A percentile compares a stretch with the other conserved stretches of the same genome.
These are phyloP conservation scores for Seiridium cupressi DNA, from an alignment of 2,329 filamentous ascomycete genomes.

Conservation along the genomic window DNA sequence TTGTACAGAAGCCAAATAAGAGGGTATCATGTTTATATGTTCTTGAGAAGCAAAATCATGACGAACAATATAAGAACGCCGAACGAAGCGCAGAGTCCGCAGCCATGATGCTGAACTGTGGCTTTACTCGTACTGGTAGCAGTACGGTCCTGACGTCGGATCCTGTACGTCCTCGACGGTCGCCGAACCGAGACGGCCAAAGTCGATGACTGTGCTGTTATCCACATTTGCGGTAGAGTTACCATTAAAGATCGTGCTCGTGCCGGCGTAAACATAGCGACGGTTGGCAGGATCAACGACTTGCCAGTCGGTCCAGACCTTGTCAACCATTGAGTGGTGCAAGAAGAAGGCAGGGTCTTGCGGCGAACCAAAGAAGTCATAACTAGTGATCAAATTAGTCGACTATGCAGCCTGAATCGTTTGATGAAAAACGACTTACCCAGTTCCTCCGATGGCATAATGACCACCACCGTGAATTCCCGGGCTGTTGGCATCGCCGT, in stretches of 20 bases:
- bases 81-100: neutral
- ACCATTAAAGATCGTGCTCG: slow-evolving; percentile 2
- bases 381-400: neutral
- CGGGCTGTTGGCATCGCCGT: slow-evolving; percentile 24
- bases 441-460: slow-evolving; percentile 25
- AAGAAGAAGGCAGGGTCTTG: slow-evolving; percentile 15
- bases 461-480: slow-evolving; percentile 27
- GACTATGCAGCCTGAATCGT: too few species aligned
- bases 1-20: neutral
- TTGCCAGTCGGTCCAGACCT: slow-evolving; percentile 10
- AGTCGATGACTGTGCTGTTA: neutral
- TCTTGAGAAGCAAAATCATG: neutral
- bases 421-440: neutral
- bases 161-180: neutral
- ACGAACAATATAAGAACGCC: neutral
- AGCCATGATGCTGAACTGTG: too few species aligned
- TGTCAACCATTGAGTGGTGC: slow-evolving; percentile 16
- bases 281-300: neutral
- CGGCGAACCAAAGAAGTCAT: neutral
- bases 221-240: neutral
- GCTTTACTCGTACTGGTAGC: neutral
- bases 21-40: neutral
- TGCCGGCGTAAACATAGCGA: neutral
- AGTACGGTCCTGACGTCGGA: neutral
- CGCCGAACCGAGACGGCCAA: neutral